Conservation (phyloP, 2,329 filamentous ascomycete species). For the Aspergillus sp. region DNA sequence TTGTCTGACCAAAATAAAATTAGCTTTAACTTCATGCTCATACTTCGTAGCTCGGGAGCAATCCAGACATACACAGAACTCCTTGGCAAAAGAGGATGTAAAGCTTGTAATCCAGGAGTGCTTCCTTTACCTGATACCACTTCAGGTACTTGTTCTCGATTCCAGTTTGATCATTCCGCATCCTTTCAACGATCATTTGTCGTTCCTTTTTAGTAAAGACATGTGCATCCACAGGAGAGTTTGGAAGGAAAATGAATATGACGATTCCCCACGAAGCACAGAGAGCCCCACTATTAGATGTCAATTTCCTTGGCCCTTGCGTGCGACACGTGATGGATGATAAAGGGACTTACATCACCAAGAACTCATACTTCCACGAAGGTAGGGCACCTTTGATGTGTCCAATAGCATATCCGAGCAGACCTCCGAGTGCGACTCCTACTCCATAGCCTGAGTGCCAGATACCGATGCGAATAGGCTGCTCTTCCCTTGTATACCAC, state of each 20-base stretch:
- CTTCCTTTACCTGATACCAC: conserved; percentile 55
- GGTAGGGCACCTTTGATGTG: conserved; percentile 57
- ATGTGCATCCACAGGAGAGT: conserved; percentile 56
- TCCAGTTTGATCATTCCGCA: conserved; percentile 59
- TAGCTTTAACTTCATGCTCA: background rate
- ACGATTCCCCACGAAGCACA: conserved; percentile 61
- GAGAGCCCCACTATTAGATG: conserved; percentile 43
- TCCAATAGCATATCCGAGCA: conserved; percentile 60
- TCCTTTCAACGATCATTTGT: conserved; percentile 54
- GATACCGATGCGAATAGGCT: conserved; percentile 59
- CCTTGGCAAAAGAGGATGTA: conserved; percentile 58
- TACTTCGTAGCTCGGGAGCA: background rate
- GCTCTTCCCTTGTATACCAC: conserved; percentile 64
- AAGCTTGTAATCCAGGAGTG: conserved; percentile 58
- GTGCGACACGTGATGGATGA: background rate
- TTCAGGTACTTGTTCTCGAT: conserved; percentile 59
- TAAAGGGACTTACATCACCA: conserved; percentile 52
- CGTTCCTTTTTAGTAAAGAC: conserved; percentile 53
- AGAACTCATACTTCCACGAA: conserved; percentile 67
- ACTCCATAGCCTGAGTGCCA: conserved; percentile 62
- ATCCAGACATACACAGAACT: conserved; percentile 36
- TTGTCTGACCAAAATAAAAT: conserved; percentile 34
- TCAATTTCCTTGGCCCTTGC: background rate
- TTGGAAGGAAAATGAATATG: conserved; percentile 58
- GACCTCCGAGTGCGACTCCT: conserved; percentile 58